Evolutionary conservation across 768 basidiomycete genomes (phyloP).

Genomic region (Kwoniella bestiolae): DNA sequence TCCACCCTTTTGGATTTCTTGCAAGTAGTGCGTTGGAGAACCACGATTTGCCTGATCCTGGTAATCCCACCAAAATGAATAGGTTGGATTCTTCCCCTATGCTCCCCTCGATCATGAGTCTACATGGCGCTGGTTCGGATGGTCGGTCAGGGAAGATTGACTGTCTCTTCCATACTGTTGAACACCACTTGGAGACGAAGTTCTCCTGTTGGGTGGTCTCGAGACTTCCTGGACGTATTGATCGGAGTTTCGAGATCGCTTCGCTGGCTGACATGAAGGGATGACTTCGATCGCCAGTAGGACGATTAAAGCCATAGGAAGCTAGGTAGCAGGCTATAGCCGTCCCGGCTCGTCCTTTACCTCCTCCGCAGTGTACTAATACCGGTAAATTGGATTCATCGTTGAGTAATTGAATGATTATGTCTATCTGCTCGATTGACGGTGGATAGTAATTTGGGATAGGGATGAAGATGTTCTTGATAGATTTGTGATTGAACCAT

Average conservation of each 20-base stretch:
- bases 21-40: background rate
- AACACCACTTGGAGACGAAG: background rate
- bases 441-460: conserved; percentile 1
- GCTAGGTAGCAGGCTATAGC: conserved; percentile 3
- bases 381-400: background rate
- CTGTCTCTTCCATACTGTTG: background rate
- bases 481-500: background rate
- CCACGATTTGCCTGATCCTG: conserved; percentile 5
- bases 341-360: background rate
- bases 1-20: background rate
- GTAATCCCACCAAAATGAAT: background rate
- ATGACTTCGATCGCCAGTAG: background rate
- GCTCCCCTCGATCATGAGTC: background rate
- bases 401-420: background rate
- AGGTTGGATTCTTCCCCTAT: background rate
- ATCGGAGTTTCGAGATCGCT: background rate
- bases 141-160: background rate
- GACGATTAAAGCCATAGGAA: background rate
- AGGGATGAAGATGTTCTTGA: background rate
- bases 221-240: background rate
- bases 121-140: background rate
- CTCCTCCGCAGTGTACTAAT: background rate
- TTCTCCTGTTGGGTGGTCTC: background rate
- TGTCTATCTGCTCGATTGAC: background rate
- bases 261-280: background rate